Evolutionary conservation across 2,329 filamentous ascomycete genomes (phyloP), one percentile per base, ranked within the genome.

Genomic region (Amphichorda felina): DNA sequence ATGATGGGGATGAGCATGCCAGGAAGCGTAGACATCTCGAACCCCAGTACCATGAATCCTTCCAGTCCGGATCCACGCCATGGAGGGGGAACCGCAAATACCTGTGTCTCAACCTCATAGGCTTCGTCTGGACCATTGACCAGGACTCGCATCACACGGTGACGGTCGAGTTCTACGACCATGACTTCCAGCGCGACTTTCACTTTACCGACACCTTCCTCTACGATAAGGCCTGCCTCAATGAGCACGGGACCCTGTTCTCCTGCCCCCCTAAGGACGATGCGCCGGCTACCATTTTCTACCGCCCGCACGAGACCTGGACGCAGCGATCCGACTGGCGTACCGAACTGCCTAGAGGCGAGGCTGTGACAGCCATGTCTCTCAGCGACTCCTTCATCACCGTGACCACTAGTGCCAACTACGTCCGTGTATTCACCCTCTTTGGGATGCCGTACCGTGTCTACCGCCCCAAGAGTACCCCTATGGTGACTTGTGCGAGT

Each of bases 91-190:
- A 94, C 55, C 72, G 91, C 43, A 85, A 89, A 51, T 94, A 98
- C 52, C 70, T 98, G 1, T 94, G 86, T 50, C 72, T 96, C 28
- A 96, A 96, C 52, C 64, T 98, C 40, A 84, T 88, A 36, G 91
- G 93, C 1, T 91, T 93, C 50, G 84, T 95, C 8, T 98, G 91
- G 86, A 96, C 89, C 0, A 85, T 98, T 14, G 84, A 94, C 46
- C 91, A 98, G 57, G 88, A 95, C 50, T 83, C 82, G 0, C 82
- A 89, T 47, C 77, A 96, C 53, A 98, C 91, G 2, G 80, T 98
- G 9, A 95, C 88, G 0, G 88, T 96, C 2, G 91, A 96, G 50
- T 98, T 98, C 55, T 95, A 96, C 54, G 93, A 98, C 55, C 82
- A 87, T 39, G 87, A 94, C 46, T 79, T 82, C 40, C 82, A 94